Conservation (phyloP, 768 basidiomycete genomes). For the Mycena vitilis region DNA sequence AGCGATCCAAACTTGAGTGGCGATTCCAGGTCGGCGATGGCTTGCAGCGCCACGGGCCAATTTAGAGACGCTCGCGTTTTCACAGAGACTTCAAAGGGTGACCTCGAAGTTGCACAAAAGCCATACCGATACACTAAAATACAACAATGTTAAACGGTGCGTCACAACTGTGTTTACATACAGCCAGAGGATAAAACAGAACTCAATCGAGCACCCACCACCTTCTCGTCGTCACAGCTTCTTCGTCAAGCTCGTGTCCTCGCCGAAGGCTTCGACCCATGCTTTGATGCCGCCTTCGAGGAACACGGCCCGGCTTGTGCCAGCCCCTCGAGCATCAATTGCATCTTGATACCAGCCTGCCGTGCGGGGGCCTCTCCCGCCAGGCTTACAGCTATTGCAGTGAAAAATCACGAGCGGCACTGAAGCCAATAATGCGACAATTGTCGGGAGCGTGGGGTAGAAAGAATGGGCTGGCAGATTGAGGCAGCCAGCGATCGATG, state of each 20-base stretch:
- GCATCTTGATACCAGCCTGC: slow-evolving; percentile 32
- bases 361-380: slow-evolving; percentile 15
- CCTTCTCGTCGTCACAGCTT: slow-evolving; percentile 8
- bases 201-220: too few relatives aligned
- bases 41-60: too few relatives aligned
- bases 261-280: slow-evolving; percentile 20
- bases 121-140: too few relatives aligned
- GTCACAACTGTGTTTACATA: too few relatives aligned
- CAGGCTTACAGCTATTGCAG: slow-evolving; percentile 33
- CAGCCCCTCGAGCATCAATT: not conserved
- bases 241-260: slow-evolving; percentile 24
- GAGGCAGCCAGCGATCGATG: slow-evolving; percentile 22
- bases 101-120: too few relatives aligned
- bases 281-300: slow-evolving; percentile 30
- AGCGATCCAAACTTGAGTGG: too few relatives aligned
- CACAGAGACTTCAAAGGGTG: too few relatives aligned
- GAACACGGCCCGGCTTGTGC: slow-evolving; percentile 21
- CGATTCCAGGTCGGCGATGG: too few relatives aligned
- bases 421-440: slow-evolving; percentile 7
- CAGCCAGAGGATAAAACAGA: too few relatives aligned
- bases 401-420: slow-evolving; percentile 32
- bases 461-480: slow-evolving; percentile 35
- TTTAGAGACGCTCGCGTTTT: too few relatives aligned
- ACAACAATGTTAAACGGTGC: too few relatives aligned
- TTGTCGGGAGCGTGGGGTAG: slow-evolving; percentile 28